Evolutionary conservation across 352 stramenopile genomes (phyloP), one percentile per base, ranked within the genome.

Genomic region (Phytophthora citricola): DNA sequence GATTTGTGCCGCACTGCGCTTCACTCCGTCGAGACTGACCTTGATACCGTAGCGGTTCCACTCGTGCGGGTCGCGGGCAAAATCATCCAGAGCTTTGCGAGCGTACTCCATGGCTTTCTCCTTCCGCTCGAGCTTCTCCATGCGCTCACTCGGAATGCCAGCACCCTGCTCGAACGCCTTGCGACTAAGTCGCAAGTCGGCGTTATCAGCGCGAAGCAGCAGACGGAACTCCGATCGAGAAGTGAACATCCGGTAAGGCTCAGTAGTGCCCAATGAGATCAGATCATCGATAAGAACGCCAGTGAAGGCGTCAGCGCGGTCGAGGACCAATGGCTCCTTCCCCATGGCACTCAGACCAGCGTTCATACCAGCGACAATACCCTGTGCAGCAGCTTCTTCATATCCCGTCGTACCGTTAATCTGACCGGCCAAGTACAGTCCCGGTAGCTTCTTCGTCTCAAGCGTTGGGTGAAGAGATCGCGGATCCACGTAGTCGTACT

Each of bases 191-290:
- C 98, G 88, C 56, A 99, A 67, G 76, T 99, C 98, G 8, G 97
- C 96, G 76, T 99, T 99, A 71, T 99, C 98, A 32, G 81, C 79
- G n/a, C 91, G 84, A 48, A 97, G 72, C 39, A 91, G 54, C 32
- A 97, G 66, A 2, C 91, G 79, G 65, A 93, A 97, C 78, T 99
- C 97, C 20, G 91, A 97, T 26, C 97, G 81, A n/a, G 89, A 98
- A 1, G 98, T 99, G 76, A 99, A 99, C 97, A 99, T 99, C 53
- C 98, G 91, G 70, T 99, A 99, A 4, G 97, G 98, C 69, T 99
- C 98, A 7, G 89, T 95, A 12, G 96, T 98, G 58, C 97, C 97
- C 39, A 97, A 82, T 5, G 96, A 98, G 27, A 99, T 96, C 15
- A 99, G 86, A 78, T 99, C 98, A 79, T 99, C 98, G 58, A 99